A percentile compares a stretch with the other conserved stretches of the same genome.
These are phyloP conservation scores for Hanseniaspora guilliermondii DNA, from an alignment of 805 yeast genomes.

Conservation along the genomic window DNA sequence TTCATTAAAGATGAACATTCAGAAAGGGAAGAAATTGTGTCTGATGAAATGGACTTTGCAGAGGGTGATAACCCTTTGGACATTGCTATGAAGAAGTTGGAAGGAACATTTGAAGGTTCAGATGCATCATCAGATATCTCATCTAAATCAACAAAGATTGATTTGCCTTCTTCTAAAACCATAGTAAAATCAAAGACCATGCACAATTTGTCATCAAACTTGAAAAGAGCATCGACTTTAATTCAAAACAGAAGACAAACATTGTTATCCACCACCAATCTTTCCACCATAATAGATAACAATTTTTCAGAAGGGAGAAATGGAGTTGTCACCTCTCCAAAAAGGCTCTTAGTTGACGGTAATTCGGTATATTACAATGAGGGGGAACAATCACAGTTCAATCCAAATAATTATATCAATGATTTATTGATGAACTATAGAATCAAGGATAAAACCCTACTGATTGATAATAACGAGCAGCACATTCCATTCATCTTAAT, in stretches of 20 bases:
- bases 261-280: slow-evolving; percentile 17
- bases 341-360: neutral
- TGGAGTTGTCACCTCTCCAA: neutral
- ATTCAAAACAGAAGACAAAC: slow-evolving; percentile 16
- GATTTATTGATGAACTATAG: slow-evolving; percentile 21
- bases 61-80: slow-evolving; percentile 56
- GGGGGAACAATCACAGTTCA: slow-evolving; percentile 24
- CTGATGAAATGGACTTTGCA: slow-evolving; percentile 12
- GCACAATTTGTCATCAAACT: neutral
- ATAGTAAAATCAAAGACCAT: slow-evolving; percentile 10
- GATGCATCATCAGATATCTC: slow-evolving; percentile 20
- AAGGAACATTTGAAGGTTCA: slow-evolving; percentile 40
- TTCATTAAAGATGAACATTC: slow-evolving; percentile 6
- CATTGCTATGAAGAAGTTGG: slow-evolving; percentile 64
- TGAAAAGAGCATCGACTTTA: neutral
- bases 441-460: slow-evolving; percentile 22
- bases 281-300: slow-evolving; percentile 18
- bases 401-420: slow-evolving; percentile 24
- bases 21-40: slow-evolving; percentile 1
- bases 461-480: slow-evolving; percentile 28
- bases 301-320: slow-evolving; percentile 20
- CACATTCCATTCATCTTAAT: slow-evolving; percentile 78
- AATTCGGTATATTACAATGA: slow-evolving; percentile 26
- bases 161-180: neutral
- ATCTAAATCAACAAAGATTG: slow-evolving; percentile 13